These are phyloP conservation scores for Pseudonitzschia multistriata DNA, from an alignment of 108 stramenopile genomes.

Conservation along the genomic window DNA sequence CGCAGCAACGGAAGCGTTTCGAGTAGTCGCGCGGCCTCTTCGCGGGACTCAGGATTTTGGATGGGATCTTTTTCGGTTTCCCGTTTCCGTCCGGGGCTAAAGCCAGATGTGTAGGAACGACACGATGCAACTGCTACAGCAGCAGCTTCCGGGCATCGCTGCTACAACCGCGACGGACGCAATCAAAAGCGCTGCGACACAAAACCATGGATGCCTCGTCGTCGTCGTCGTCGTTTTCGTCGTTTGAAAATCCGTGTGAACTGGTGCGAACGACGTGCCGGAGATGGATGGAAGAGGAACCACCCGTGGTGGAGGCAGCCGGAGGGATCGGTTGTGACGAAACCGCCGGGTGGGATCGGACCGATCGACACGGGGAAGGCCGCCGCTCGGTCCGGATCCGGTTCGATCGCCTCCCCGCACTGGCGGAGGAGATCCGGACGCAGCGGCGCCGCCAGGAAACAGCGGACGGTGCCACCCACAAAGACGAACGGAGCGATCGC, in stretches of 20 bases:
- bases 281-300: constrained; percentile 34
- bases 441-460: neutral
- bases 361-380: neutral
- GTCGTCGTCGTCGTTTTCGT: neutral
- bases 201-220: neutral
- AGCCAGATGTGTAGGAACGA: no score
- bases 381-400: constrained; percentile 20
- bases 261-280: constrained; percentile 31
- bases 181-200: no score
- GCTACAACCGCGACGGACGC: no score
- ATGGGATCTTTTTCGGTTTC: no score
- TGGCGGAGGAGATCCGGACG: constrained; percentile 23
- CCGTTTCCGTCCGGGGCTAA: no score
- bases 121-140: no score
- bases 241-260: constrained; percentile 18
- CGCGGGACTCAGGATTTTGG: no score
- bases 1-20: no score
- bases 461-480: neutral
- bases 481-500: neutral
- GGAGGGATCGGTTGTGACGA: neutral
- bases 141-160: no score
- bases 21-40: no score
- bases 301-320: neutral
- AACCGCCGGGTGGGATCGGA: neutral
- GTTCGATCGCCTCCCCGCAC: constrained; percentile 4